Base-by-base conservation (phyloP, 305 asterid genomes). In the Striga hermonthica region DNA sequence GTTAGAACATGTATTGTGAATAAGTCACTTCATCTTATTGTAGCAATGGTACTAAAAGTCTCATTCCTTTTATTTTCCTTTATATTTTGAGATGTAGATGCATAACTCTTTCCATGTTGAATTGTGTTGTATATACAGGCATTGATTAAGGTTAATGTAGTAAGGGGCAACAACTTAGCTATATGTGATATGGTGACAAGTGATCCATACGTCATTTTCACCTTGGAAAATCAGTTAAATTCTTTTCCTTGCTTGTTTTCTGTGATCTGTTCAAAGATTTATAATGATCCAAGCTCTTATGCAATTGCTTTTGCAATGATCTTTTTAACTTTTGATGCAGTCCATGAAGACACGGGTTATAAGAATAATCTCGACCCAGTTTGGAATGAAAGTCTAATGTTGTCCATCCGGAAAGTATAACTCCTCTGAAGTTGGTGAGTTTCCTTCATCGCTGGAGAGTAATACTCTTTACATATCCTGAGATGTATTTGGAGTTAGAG, bases 341-440 rank as follows among this genome's bases (percentile, higher is more conserved):
- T 82, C 95, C 4, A 83, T 86, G 81, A 93, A 84, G 84, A 92
- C 98, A 0, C 88, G 88, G 14, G 98, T 90, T 55, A 88, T 92
- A 72, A 87, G 82, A 92, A 82, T 57, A 92, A 86, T 74, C 94
- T 92, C 63, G 90, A 92, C 76, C 98, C 98, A 1, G 97, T 92
- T 22, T 93, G 99, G 99, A 93, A 93, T 57, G 99, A 93, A 73
- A 81, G 76, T 73, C 80, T 93, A 75, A 93, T 93, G 99, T 53
- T 93, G 79, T 93, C 99, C 2, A 90, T 93, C 56, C 99, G 34
- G 95, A 93, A 57, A 79, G 69, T 54, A 59, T 88, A 70, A 97
- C 99, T 71, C 90, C 97, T 56, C 69, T 93, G 62, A 93, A 90
- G 74, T 60, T 90, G 85, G 97, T 92, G 75, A 57, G 84, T 56